Evolutionary conservation across 1,284 basidiomycete species (phyloP).

Genomic region (Cutaneotrichosporon daszewskae): DNA sequence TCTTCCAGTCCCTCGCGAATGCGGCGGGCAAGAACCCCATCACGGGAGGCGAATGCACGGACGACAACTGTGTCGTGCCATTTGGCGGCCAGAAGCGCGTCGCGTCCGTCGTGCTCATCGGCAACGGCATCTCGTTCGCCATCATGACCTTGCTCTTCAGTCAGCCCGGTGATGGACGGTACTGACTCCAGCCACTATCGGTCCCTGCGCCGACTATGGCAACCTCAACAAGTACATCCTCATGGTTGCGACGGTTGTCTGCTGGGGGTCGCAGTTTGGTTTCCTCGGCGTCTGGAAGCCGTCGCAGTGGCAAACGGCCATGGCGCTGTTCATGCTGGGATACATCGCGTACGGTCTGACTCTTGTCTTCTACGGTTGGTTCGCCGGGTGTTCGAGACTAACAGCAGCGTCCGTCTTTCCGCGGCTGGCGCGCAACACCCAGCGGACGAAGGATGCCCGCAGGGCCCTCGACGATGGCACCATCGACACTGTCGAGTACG

Average conservation of each 20-base stretch:
- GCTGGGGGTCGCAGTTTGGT: constrained; percentile 70
- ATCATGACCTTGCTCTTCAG: constrained; percentile 59
- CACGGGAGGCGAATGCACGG: constrained; percentile 12
- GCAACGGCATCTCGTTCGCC: constrained; percentile 51
- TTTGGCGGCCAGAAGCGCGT: constrained; percentile 59
- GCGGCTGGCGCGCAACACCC: constrained; percentile 69
- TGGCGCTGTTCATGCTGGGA: constrained; percentile 66
- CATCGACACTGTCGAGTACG: constrained; percentile 60
- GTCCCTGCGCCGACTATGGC: constrained; percentile 73
- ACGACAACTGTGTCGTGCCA: constrained; percentile 56
- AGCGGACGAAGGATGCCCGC: constrained; percentile 56
- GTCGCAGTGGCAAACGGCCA: constrained; percentile 61
- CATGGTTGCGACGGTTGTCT: constrained; percentile 58
- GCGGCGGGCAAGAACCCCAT: constrained; percentile 62
- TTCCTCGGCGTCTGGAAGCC: constrained; percentile 56
- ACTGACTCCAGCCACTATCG: too few species aligned
- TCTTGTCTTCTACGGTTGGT: constrained; percentile 62
- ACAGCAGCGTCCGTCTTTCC: constrained; percentile 74
- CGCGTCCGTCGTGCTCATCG: constrained; percentile 64
- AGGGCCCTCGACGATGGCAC: constrained; percentile 58
- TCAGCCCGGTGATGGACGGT: too few species aligned
- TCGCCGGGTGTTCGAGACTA: too few species aligned
- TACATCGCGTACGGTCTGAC: constrained; percentile 47
- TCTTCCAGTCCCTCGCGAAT: constrained; percentile 64
- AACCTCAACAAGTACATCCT: constrained; percentile 68